These are phyloP conservation scores for Boechera stricta DNA, from an alignment of 345 rosid genomes.

Conservation along the genomic window DNA sequence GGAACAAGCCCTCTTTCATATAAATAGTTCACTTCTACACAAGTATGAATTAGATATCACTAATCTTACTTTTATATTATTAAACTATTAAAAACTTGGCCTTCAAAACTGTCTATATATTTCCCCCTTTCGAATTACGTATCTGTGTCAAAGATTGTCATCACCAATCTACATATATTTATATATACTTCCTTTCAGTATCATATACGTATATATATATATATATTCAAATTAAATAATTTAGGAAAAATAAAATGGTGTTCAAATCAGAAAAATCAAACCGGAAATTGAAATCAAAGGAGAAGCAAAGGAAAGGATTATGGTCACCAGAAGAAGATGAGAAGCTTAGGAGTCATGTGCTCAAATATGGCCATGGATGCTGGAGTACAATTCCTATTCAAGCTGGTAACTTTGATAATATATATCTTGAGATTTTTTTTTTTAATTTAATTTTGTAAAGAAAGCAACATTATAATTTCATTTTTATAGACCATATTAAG, in stretches of 20 bases:
- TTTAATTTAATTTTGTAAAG: neutral
- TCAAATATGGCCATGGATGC: conserved; percentile 77
- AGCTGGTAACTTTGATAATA: conserved; percentile 61
- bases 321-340: conserved; percentile 99
- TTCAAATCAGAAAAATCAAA: conserved; percentile 30
- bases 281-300: conserved; percentile 16
- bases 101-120: conserved; percentile 39
- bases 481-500: neutral
- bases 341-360: conserved; percentile 65
- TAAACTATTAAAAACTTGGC: neutral
- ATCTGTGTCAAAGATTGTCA: conserved; percentile 33
- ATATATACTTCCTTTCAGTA: conserved; percentile 25
- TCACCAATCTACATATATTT: conserved; percentile 20
- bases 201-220: conserved; percentile 4
- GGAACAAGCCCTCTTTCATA: conserved; percentile 34
- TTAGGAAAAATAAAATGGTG: conserved; percentile 25
- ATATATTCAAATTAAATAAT: neutral
- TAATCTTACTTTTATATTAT: conserved; percentile 1
- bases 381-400: conserved; percentile 89
- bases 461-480: neutral
- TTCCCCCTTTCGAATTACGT: conserved; percentile 21
- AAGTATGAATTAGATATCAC: conserved; percentile 8
- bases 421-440: neutral
- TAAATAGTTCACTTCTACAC: conserved; percentile 28
- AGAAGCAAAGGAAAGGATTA: conserved; percentile 79